phyloP scores from a whole-genome alignment of 192 early-diverging fungal genomes.

The Backusella tarrabulga region DNA sequence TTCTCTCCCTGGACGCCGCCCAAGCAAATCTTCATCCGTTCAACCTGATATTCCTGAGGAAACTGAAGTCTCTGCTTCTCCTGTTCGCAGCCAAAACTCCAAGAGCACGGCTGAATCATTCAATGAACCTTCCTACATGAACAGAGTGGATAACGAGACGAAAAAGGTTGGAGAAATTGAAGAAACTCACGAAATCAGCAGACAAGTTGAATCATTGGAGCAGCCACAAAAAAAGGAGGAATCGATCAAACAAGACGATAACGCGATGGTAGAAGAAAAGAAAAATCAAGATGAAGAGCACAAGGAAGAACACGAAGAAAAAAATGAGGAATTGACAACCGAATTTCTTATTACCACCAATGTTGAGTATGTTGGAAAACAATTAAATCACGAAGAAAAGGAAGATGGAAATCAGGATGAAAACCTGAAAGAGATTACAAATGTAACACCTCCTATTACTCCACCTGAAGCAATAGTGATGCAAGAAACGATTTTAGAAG shows the following conservation, averaged over 20 bases:
- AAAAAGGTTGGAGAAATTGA: not conserved
- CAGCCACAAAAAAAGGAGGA: not conserved
- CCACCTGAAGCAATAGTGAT: not conserved
- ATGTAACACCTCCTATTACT: not conserved
- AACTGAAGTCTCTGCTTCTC: not conserved
- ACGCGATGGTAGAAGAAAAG: not conserved
- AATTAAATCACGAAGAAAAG: not conserved
- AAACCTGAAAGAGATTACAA: not conserved
- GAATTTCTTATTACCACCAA: not conserved
- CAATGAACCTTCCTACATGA: constrained; percentile 7
- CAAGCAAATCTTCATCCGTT: not conserved
- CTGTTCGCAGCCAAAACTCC: not conserved
- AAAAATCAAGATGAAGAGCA: too few relatives aligned
- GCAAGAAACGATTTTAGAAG: not conserved
- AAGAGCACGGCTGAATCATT: not conserved
- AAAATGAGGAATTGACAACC: not conserved
- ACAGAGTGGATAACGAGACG: not conserved
- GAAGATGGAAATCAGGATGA: not conserved
- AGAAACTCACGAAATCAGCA: not conserved
- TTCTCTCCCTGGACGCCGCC: not conserved
- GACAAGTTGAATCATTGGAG: not conserved
- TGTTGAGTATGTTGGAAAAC: not conserved
- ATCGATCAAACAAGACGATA: not conserved
- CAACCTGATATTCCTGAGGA: not conserved
- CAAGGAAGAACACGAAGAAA: too few relatives aligned